phyloP scores from a whole-genome alignment of 1,284 basidiomycete genomes.

The Wolfiporia cocos region DNA sequence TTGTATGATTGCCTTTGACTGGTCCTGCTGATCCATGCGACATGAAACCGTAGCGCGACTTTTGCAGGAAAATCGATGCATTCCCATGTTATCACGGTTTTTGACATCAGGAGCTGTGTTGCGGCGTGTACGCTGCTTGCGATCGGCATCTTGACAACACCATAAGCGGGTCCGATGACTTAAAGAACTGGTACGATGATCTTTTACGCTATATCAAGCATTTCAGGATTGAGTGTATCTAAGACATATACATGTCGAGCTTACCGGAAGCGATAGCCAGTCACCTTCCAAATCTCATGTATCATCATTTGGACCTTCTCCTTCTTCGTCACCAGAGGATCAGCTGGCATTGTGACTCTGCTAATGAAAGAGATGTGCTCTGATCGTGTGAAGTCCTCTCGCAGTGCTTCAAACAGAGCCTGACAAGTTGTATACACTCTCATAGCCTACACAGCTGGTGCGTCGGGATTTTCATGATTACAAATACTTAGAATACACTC shows the following conservation, averaged over 20 bases:
- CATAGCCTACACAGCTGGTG: neutral
- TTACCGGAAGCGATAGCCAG: constrained; percentile 18
- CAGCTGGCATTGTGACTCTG: neutral
- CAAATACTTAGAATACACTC: neutral
- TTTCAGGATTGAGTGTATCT: neutral
- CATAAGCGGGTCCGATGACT: neutral
- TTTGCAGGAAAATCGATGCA: constrained; percentile 18
- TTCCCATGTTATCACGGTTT: constrained; percentile 17
- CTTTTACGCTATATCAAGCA: neutral
- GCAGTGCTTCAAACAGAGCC: neutral
- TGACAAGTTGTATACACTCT: neutral
- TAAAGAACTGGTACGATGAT: neutral
- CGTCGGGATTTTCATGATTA: neutral
- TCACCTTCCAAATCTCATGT: constrained; percentile 16
- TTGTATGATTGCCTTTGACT: constrained; percentile 1
- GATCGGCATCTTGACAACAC: neutral
- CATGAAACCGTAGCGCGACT: constrained; percentile 16
- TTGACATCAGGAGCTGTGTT: constrained; percentile 1
- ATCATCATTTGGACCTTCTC: constrained; percentile 13
- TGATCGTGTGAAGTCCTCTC: neutral
- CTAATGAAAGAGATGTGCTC: neutral
- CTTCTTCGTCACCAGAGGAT: constrained; percentile 2
- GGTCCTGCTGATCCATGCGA: neutral
- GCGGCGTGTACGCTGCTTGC: neutral
- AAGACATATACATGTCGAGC: constrained; percentile 9